These are phyloP conservation scores for Trichosporon coremiiforme DNA, from an alignment of 1,284 basidiomycete species.

Conservation along the genomic window DNA sequence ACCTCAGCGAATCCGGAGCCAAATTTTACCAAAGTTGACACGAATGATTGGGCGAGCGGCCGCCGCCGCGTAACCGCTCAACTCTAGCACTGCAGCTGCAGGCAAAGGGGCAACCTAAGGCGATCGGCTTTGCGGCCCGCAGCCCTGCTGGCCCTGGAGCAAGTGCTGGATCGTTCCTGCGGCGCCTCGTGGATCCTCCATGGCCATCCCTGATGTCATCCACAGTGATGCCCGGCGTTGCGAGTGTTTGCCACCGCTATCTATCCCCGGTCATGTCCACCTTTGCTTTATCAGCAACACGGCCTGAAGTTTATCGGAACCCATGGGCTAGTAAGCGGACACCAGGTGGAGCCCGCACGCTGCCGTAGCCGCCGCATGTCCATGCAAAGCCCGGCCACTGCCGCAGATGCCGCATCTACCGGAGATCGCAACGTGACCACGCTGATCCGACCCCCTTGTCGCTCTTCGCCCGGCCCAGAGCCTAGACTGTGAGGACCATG, in stretches of 20 bases:
- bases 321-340: no score
- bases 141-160: no score
- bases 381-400: not conserved
- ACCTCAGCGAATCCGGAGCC: not conserved
- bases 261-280: not conserved
- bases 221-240: not conserved
- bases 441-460: no score
- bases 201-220: slow-evolving; percentile 2
- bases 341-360: slow-evolving; percentile 5
- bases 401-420: not conserved
- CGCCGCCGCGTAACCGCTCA: not conserved
- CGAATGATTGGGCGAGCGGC: not conserved
- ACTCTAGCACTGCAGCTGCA: not conserved
- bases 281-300: not conserved
- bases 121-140: no score
- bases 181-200: slow-evolving; percentile 5
- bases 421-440: not conserved
- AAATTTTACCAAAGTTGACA: not conserved
- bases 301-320: not conserved
- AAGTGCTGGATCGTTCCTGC: not conserved
- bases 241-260: slow-evolving; percentile 15
- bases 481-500: no score
- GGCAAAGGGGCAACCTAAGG: not conserved
- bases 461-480: no score
- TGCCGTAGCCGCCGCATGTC: not conserved